Base-by-base conservation (phyloP, 345 rosid genomes). In the Citrus australasica region DNA sequence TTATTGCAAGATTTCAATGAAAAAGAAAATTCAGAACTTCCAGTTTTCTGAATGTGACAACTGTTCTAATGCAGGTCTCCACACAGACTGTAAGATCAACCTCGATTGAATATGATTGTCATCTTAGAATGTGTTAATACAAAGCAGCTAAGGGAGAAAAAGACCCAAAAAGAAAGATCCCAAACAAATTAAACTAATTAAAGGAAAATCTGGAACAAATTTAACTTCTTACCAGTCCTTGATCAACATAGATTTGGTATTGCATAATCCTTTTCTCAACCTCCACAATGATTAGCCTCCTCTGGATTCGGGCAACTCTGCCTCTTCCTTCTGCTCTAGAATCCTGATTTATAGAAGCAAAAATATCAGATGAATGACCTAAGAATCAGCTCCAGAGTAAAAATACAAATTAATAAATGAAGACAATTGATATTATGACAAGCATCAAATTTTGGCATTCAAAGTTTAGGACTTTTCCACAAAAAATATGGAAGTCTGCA, bases 321-420 rank as follows among this genome's bases (percentile, higher is more conserved):
- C 99, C 99, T 80, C 96, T 87, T 73, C 99, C 99, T 86, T 88
- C 94, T 73, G 98, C 99, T 85, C 73, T 92, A 70, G 92, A 84
- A 79, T 93, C 99, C 99, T 95, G 88, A 82, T 74, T 78, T 37
- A 72, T 38, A 73, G 46, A 56, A 78, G 48, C 65, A 62, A 73
- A 76, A 42, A 33, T 32, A 27, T 38, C 24, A 61, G 30, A 61
- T 58, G 58, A 11, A 63, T 37, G 58, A 14, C 33, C 3, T 3
- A 7, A 25, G n/a, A 7, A 59, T 7, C 24, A 30, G 19, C 33
- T 53, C 58, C 58, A 53, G 22, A 53, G 19, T 19, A 53, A 5
- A 53, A 53, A 53, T 53, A 53, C 2, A 2, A 53, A 53, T 17
- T 53, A 78, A 8, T 19, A 61, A 24, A 62, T 65, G 25, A 46